Evolutionary conservation across 805 yeast genomes (phyloP).

Genomic region (Trichomonascus vanleenenianus): DNA sequence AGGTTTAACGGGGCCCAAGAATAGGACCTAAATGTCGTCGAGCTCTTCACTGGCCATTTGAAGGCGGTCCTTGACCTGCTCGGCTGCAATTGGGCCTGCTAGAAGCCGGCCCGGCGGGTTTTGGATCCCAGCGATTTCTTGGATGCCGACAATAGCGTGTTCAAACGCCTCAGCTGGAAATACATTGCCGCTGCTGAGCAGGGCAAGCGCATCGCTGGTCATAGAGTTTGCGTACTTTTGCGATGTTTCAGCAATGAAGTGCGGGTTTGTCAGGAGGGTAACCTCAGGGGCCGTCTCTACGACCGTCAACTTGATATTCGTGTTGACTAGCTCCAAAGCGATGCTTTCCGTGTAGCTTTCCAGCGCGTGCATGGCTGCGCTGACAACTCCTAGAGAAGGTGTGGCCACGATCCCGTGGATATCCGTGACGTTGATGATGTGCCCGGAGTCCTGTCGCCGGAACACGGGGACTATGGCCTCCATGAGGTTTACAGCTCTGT

Average conservation of each 20-base stretch:
- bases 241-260: conserved; percentile 9
- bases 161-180: conserved; percentile 19
- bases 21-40: conserved; percentile 18
- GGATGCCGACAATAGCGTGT: conserved; percentile 19
- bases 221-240: conserved; percentile 13
- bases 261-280: conserved; percentile 15
- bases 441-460: conserved; percentile 22
- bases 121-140: conserved; percentile 24
- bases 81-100: conserved; percentile 25
- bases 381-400: conserved; percentile 22
- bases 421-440: conserved; percentile 24
- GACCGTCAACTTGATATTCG: conserved; percentile 23
- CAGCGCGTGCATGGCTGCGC: conserved; percentile 25
- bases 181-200: conserved; percentile 13
- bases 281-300: conserved; percentile 25
- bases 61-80: conserved; percentile 23
- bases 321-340: conserved; percentile 24
- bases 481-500: conserved; percentile 16
- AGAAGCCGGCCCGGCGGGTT: conserved; percentile 28
- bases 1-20: no score
- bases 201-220: conserved; percentile 13
- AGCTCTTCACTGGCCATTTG: conserved; percentile 25
- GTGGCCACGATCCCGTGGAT: conserved; percentile 23
- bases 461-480: conserved; percentile 23
- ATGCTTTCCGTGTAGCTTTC: conserved; percentile 29